Conservation (phyloP, 2,329 filamentous ascomycete genomes). For the Talaromyces albobiverticillius region DNA sequence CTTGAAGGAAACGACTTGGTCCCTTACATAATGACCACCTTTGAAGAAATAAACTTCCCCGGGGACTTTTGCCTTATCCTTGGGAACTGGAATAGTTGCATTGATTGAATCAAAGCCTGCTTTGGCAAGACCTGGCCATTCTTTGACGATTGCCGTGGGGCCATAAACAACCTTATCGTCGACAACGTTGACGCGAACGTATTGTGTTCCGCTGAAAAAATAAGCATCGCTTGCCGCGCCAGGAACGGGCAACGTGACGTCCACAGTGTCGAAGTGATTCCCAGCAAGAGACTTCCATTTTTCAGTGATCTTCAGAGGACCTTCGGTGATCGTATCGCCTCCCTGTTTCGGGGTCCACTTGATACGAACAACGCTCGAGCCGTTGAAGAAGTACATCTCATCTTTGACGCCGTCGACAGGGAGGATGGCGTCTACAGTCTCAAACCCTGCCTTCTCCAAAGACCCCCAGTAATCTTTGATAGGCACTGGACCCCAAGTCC, state of each 20-base stretch:
- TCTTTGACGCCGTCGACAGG: background rate
- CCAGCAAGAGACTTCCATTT: background rate
- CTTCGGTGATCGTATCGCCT: background rate
- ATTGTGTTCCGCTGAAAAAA: background rate
- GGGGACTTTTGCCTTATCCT: background rate
- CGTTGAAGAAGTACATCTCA: background rate
- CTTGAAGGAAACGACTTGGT: background rate
- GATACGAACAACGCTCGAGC: background rate
- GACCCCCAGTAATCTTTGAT: background rate
- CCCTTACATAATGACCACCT: background rate
- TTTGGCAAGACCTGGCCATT: background rate
- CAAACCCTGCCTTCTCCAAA: background rate
- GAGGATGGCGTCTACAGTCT: background rate
- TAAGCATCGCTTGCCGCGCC: background rate
- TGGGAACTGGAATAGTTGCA: background rate
- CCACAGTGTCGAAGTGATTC: background rate
- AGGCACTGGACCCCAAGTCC: background rate
- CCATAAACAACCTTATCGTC: background rate
- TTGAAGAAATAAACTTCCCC: conserved; percentile 2
- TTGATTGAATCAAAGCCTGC: background rate
- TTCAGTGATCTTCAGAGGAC: background rate
- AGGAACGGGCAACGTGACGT: background rate
- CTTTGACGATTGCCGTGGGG: background rate
- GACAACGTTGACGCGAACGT: background rate
- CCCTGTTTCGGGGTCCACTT: background rate